These are phyloP conservation scores for Thelephora aurantiotincta DNA, from an alignment of 768 basidiomycete species.

Conservation along the genomic window DNA sequence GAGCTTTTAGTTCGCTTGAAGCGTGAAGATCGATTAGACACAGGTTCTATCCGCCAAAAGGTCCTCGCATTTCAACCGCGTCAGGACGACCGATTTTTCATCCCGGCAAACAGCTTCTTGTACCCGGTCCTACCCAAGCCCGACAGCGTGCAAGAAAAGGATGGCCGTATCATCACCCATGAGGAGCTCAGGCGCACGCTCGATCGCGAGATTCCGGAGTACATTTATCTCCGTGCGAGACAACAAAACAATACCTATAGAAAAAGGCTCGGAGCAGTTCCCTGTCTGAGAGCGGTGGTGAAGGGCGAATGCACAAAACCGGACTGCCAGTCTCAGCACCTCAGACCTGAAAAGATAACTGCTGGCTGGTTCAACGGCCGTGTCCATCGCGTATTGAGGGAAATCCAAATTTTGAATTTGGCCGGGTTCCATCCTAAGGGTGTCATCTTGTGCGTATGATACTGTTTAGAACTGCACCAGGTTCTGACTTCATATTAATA, in stretches of 20 bases:
- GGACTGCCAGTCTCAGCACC: conserved; percentile 25
- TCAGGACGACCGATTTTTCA: conserved; percentile 16
- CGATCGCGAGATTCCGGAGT: neutral
- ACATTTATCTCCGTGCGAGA: conserved; percentile 14
- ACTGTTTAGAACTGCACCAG: neutral
- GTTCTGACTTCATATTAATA: conserved; percentile 8
- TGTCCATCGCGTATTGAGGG: conserved; percentile 30
- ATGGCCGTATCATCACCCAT: neutral
- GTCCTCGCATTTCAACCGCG: conserved; percentile 21
- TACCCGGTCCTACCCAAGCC: conserved; percentile 1
- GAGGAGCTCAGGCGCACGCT: conserved; percentile 7
- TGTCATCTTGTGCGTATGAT: neutral
- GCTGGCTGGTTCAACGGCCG: conserved; percentile 26
- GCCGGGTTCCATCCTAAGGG: neutral
- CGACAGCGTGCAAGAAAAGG: neutral
- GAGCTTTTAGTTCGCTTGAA: conserved; percentile 18
- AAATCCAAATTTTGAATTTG: conserved; percentile 28
- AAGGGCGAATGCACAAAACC: conserved; percentile 17
- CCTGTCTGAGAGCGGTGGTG: conserved; percentile 22
- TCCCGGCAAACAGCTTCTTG: conserved; percentile 17
- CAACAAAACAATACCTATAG: conserved; percentile 14
- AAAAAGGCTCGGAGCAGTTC: conserved; percentile 18
- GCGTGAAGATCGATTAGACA: conserved; percentile 15
- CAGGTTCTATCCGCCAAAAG: conserved; percentile 11
- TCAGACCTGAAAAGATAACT: conserved; percentile 12